These are phyloP conservation scores for Sordaria brevicollis DNA, from an alignment of 495 filamentous ascomycete species.

Conservation along the genomic window DNA sequence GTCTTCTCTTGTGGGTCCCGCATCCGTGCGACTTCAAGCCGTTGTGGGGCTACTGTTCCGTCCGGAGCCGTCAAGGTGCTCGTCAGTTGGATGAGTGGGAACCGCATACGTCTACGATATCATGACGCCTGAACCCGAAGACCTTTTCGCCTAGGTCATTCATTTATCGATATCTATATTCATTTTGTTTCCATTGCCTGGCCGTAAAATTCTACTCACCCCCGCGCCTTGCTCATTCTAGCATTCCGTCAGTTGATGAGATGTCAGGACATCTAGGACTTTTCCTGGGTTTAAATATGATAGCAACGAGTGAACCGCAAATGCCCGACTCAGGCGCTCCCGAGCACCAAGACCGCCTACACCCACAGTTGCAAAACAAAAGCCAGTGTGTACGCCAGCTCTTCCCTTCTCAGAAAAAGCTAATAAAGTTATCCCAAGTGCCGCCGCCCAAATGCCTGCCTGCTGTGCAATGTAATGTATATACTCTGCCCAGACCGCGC, in stretches of 20 bases:
- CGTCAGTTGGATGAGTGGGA: background rate
- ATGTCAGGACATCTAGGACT: background rate
- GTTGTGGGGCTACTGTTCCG: background rate
- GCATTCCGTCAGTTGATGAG: background rate
- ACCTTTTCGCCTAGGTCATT: background rate
- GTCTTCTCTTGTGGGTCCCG: background rate
- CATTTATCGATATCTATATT: background rate
- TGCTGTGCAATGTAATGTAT: background rate
- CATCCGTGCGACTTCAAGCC: background rate
- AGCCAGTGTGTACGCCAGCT: background rate
- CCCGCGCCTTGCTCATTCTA: background rate
- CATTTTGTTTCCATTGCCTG: background rate
- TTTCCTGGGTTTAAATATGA: background rate
- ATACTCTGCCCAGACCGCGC: background rate
- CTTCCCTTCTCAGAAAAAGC: background rate
- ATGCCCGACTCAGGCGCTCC: background rate
- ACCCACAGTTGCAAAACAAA: background rate
- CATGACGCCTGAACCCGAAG: background rate
- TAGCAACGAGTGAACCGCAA: background rate
- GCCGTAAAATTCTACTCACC: background rate
- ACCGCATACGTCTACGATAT: background rate
- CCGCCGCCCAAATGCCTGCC: background rate
- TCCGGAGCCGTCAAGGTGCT: background rate
- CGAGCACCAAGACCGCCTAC: background rate
- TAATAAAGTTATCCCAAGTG: background rate